Base-by-base conservation (phyloP, 768 basidiomycete genomes). In the Russula ochroleuca region DNA sequence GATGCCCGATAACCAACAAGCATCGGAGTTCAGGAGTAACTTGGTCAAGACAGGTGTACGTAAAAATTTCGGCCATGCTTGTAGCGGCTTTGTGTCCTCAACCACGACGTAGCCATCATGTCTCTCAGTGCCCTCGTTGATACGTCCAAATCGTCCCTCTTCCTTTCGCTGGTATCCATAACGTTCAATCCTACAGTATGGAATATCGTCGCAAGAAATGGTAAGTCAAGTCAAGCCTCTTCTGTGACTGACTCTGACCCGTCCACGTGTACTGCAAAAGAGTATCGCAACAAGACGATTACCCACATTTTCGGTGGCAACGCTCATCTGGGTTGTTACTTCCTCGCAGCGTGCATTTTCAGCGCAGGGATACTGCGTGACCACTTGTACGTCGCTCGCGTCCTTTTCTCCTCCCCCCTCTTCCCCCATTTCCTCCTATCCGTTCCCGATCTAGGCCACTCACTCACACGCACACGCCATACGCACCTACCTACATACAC, bases 171-270 rank as follows among this genome's bases (percentile, higher is more conserved):
- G n/a, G 75, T 82, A 5, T 74, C 88, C 63, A 91, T 96, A 54
- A 71, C 84, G 2, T 98, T 98, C 79, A 98, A 98, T 70, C 96
- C 96, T 0, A 85, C 86, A 1, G 94, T 88, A 63, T 99, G 96
- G 96, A 99, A 99, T 75, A 85, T 94, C 66, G 85, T 95, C 33
- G 96, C 96, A 28, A 87, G 86, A 61, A 93, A 95, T 77, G 94
- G 94, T 94, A 66, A n/a, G n/a, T n/a, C n/a, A n/a, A n/a, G n/a
- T n/a, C n/a, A n/a, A n/a, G n/a, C n/a, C n/a, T n/a, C n/a, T 37
- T 25, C 28, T 60, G 33, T 33, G 81, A 80, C 81, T 72, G 37
- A 53, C 19, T 19, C 11, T 38, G 9, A 5, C 15, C 50, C 33
- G 37, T 50, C 25, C 23, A 33, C 37, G 35, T 21, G 50, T 17